Base-by-base conservation (phyloP, 2,329 filamentous ascomycete genomes). In the Neofusicoccum parvum region DNA sequence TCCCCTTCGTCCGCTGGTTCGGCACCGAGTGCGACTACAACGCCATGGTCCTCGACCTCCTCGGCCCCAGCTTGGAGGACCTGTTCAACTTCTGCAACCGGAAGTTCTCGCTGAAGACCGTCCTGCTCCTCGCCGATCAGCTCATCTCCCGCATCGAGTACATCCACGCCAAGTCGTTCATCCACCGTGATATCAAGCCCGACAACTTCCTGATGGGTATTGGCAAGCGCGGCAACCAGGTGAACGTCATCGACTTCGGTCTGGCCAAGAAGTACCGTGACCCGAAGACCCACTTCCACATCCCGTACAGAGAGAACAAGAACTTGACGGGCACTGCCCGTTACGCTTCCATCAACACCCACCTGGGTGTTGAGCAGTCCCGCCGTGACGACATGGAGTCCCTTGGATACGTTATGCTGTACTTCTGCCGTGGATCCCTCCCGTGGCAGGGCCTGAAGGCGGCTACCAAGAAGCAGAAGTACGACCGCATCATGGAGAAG, bases 71-170 rank as follows among this genome's bases (percentile, higher is more conserved):
- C 75, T 83, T 99, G 80, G 95, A 99, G 82, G 95, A 99, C 78
- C 87, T 99, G 39, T 99, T 99, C 92, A 98, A 99, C 88, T 98
- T 98, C 81, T 99, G 95, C 89, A 98, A 98, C 89, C 91, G 95
- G 80, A 98, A 98, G 80, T 99, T 98, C 85, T 97, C 95, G 12
- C 84, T 99, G 72, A 99, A 99, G 90, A 99, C 95, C 0, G 95
- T 99, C 34, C 87, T 99, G 49, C 88, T 99, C 32, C 88, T 99
- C 58, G 95, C 95, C 77, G 95, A 99, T 75, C 95, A 99, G 84
- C 90, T 97, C 80, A 98, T 99, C 79, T 98, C 94, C 70, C 94
- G 95, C 74, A 97, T 99, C 80, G 95, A 99, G 83, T 98, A 98
- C 84, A 99, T 99, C 74, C 95, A 99, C 80, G 95, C 95, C 84